Conservation (phyloP, 2,329 filamentous ascomycete species). For the Plectosphaerella cucumerina region DNA sequence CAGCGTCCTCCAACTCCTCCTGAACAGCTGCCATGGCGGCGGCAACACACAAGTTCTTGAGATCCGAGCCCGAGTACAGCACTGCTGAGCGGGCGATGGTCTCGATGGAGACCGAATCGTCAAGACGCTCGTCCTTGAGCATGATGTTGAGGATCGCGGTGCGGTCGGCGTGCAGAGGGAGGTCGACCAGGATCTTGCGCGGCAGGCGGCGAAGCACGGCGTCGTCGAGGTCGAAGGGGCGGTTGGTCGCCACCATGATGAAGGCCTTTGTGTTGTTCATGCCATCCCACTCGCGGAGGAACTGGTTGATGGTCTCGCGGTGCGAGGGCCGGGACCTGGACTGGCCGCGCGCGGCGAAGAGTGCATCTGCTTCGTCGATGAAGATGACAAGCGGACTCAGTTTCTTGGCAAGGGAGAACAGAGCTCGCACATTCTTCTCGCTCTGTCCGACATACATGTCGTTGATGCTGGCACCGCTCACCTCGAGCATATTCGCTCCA, state of each 20-base stretch:
- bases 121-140: constrained; percentile 63
- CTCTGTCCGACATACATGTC: constrained; percentile 96
- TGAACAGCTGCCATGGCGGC: constrained; percentile 75
- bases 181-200: constrained; percentile 67
- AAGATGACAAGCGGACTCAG: constrained; percentile 91
- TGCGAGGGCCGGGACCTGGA: constrained; percentile 65
- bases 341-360: constrained; percentile 74
- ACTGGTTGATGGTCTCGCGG: constrained; percentile 93
- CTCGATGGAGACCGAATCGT: constrained; percentile 55
- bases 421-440: constrained; percentile 91
- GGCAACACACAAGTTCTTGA: constrained; percentile 78
- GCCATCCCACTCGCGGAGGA: constrained; percentile 94
- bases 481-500: constrained; percentile 73
- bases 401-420: constrained; percentile 89
- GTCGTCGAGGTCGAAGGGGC: constrained; percentile 91
- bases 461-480: constrained; percentile 87
- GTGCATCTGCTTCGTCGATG: constrained; percentile 92
- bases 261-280: constrained; percentile 80
- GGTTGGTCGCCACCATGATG: constrained; percentile 93
- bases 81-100: constrained; percentile 64
- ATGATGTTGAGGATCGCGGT: constrained; percentile 68
- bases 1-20: constrained; percentile 56
- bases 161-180: constrained; percentile 63
- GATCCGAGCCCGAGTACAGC: constrained; percentile 76
- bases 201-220: constrained; percentile 75